Conservation (phyloP, 345 rosid genomes). For the Hibiscus mutabilis region DNA sequence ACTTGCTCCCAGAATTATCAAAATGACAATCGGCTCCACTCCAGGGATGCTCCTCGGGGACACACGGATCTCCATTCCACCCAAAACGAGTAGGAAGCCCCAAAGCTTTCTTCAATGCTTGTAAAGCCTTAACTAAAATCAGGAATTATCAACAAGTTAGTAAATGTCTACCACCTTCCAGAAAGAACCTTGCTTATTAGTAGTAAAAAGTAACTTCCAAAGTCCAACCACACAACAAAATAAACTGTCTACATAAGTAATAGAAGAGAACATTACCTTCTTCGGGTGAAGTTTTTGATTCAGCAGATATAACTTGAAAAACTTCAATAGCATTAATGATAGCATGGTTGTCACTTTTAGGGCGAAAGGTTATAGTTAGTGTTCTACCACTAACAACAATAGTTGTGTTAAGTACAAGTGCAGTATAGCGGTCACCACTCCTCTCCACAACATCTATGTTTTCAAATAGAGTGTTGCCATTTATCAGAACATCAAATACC, state of each 20-base stretch:
- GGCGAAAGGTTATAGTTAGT: slow-evolving; percentile 62
- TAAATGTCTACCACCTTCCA: slow-evolving; percentile 3
- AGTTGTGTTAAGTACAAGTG: slow-evolving; percentile 77
- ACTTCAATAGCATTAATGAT: slow-evolving; percentile 85
- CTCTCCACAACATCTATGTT: slow-evolving; percentile 57
- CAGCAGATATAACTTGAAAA: slow-evolving; percentile 61
- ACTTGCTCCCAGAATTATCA: slow-evolving; percentile 55
- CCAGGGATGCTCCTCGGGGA: slow-evolving; percentile 99
- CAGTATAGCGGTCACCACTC: slow-evolving; percentile 60
- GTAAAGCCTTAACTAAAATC: slow-evolving; percentile 65
- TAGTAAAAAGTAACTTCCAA: not conserved
- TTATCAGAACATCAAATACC: slow-evolving; percentile 78
- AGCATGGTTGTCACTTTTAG: slow-evolving; percentile 57
- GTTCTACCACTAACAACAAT: slow-evolving; percentile 75
- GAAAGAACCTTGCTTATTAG: not conserved
- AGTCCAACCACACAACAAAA: not conserved
- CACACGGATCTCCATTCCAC: slow-evolving; percentile 99
- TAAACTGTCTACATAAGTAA: not conserved
- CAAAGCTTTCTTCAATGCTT: slow-evolving; percentile 56
- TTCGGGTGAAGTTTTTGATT: slow-evolving; percentile 60
- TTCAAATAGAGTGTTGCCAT: slow-evolving; percentile 48
- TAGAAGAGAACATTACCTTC: slow-evolving; percentile 53
- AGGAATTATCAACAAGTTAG: slow-evolving; percentile 20
- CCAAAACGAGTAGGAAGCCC: slow-evolving; percentile 89
- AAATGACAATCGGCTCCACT: slow-evolving; percentile 81